A percentile compares a stretch with the other conserved stretches of the same genome.
Evolutionary conservation across 2,329 filamentous ascomycete species (phyloP).

Genomic region (Apiospora arundinis): DNA sequence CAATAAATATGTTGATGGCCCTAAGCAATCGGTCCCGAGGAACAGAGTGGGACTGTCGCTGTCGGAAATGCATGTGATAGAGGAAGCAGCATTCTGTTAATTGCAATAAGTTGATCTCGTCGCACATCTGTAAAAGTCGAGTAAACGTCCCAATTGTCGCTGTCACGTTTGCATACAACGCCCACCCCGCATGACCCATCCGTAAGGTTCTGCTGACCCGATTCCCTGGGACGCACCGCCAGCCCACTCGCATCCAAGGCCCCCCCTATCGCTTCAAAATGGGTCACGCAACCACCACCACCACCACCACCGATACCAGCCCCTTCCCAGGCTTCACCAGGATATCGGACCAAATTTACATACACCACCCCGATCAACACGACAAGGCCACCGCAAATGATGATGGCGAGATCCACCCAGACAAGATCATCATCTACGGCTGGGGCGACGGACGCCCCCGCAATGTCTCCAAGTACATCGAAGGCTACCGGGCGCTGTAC

Average conservation of each 20-base stretch:
- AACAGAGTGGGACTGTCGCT: not conserved
- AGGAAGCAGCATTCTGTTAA: not conserved
- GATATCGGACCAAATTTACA: constrained; percentile 20
- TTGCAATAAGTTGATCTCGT: not conserved
- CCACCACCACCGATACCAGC: not conserved
- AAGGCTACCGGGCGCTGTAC: constrained; percentile 57
- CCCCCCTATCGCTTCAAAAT: not conserved
- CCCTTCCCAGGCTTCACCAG: constrained; percentile 20
- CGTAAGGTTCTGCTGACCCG: not conserved
- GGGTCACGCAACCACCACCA: constrained; percentile 2
- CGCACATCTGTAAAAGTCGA: not conserved
- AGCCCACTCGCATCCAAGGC: too few relatives aligned
- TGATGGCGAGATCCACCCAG: constrained; percentile 40
- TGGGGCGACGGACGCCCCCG: constrained; percentile 64
- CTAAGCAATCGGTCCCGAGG: not conserved
- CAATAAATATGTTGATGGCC: constrained; percentile 4
- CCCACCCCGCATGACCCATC: not conserved
- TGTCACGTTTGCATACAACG: not conserved
- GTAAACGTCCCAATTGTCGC: not conserved
- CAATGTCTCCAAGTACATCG: constrained; percentile 61
- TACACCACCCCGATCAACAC: constrained; percentile 25
- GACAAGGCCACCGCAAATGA: constrained; percentile 24
- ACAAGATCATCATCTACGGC: constrained; percentile 59
- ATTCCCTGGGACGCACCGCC: not conserved
- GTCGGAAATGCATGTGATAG: not conserved